Evolutionary conservation across 495 filamentous ascomycete genomes (phyloP).

Genomic region (Neurospora cerealis): DNA sequence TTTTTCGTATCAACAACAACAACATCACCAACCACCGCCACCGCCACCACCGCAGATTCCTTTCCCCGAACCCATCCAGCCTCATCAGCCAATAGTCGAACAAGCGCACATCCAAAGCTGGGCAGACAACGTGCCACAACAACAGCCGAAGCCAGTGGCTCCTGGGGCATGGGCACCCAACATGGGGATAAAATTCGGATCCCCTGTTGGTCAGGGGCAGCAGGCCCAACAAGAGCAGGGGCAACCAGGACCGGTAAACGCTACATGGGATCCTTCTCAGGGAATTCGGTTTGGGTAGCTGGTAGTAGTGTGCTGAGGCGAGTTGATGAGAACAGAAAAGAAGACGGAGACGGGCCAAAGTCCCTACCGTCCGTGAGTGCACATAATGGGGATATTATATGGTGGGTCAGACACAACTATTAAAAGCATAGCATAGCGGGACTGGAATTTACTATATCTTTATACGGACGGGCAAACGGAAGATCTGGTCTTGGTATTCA

Average conservation of each 20-base stretch:
- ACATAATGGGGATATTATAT: background rate
- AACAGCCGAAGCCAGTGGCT: conserved; percentile 41
- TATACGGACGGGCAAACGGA: background rate
- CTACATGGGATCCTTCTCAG: conserved; percentile 52
- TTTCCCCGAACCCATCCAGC: conserved; percentile 7
- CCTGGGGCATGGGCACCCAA: conserved; percentile 65
- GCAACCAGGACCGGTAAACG: conserved; percentile 6
- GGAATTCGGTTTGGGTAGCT: conserved; percentile 51
- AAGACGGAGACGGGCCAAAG: conserved; percentile 9
- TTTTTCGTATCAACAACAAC: background rate
- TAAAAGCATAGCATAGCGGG: background rate
- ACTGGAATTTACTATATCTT: background rate
- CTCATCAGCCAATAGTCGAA: conserved; percentile 24
- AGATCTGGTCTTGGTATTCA: background rate
- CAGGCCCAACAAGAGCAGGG: conserved; percentile 1
- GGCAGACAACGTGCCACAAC: conserved; percentile 39
- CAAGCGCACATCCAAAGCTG: conserved; percentile 39
- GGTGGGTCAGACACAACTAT: background rate
- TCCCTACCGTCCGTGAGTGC: conserved; percentile 16
- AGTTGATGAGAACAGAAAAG: too few species aligned
- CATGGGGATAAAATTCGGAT: conserved; percentile 64
- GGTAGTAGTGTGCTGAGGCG: background rate
- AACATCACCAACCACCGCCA: conserved; percentile 1
- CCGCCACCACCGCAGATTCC: conserved; percentile 4
- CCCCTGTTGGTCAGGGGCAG: background rate